Evolutionary conservation across 2,329 filamentous ascomycete genomes (phyloP).

Genomic region (Aphanocladium album): DNA sequence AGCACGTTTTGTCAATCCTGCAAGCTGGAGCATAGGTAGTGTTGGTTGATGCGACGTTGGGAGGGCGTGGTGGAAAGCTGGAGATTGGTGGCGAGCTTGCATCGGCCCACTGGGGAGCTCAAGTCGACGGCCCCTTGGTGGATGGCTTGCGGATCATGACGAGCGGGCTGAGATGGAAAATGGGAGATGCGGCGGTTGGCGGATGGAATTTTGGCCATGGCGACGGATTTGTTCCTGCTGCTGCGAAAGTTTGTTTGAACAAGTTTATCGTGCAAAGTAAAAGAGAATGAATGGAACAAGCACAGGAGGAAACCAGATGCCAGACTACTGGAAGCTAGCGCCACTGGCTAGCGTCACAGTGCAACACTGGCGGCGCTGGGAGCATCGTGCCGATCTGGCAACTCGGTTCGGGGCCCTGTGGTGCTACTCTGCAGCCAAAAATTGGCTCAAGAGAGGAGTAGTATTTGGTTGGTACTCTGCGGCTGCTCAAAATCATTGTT

Average conservation of each 20-base stretch:
- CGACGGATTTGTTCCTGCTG: too few relatives aligned
- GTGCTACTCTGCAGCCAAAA: too few relatives aligned
- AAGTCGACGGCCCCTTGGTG: not conserved
- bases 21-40: not conserved
- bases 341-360: not conserved
- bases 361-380: too few relatives aligned
- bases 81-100: not conserved
- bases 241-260: too few relatives aligned
- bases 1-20: not conserved
- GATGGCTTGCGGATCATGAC: not conserved
- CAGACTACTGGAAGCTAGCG: not conserved
- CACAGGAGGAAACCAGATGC: too few relatives aligned
- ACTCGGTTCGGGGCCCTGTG: not conserved
- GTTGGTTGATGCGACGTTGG: not conserved
- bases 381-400: constrained; percentile 3
- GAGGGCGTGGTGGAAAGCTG: not conserved
- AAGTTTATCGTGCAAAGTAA: too few relatives aligned
- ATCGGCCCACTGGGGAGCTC: not conserved
- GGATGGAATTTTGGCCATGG: not conserved
- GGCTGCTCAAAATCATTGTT: too few relatives aligned
- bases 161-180: not conserved
- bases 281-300: too few relatives aligned
- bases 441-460: too few relatives aligned
- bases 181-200: not conserved
- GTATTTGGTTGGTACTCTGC: too few relatives aligned